Conservation (phyloP, 768 basidiomycete genomes). For the Rhodotorula kratochvilovae region DNA sequence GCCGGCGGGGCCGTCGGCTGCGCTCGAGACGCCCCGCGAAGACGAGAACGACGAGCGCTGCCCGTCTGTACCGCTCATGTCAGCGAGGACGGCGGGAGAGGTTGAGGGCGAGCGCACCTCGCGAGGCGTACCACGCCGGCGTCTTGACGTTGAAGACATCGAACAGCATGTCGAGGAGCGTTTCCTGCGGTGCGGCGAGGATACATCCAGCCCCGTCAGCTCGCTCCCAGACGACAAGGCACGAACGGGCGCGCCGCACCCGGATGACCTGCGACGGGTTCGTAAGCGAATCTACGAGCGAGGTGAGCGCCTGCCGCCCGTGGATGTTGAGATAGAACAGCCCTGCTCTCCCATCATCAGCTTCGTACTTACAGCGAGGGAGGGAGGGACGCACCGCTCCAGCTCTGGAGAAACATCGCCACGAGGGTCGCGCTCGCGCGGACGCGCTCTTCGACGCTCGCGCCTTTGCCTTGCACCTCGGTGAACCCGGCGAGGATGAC, state of each 20-base stretch:
- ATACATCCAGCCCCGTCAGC: too few relatives aligned
- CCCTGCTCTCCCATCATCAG: conserved; percentile 50
- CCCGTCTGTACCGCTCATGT: background rate
- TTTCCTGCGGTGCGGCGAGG: conserved; percentile 58
- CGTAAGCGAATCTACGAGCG: conserved; percentile 74
- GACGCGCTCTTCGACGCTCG: conserved; percentile 73
- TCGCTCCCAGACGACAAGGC: too few relatives aligned
- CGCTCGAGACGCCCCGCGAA: background rate
- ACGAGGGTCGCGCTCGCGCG: conserved; percentile 71
- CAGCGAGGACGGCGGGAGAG: background rate
- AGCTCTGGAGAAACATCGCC: conserved; percentile 76
- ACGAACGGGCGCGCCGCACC: conserved; percentile 49
- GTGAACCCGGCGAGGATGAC: conserved; percentile 81
- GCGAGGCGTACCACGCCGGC: conserved; percentile 82
- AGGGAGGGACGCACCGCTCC: conserved; percentile 67
- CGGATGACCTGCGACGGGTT: conserved; percentile 83
- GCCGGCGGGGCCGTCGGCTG: conserved; percentile 3
- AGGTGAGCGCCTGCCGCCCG: conserved; percentile 73
- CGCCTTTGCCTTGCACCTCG: conserved; percentile 80
- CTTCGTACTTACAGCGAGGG: too few relatives aligned
- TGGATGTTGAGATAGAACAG: conserved; percentile 91
- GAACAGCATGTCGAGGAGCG: conserved; percentile 89
- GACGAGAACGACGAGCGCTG: conserved; percentile 2
- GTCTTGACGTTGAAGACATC: conserved; percentile 85
- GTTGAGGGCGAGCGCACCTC: background rate